Evolutionary conservation across 2,329 filamentous ascomycete genomes (phyloP), one percentile per base, ranked within the genome.

Genomic region (Sarocladium oryzae): DNA sequence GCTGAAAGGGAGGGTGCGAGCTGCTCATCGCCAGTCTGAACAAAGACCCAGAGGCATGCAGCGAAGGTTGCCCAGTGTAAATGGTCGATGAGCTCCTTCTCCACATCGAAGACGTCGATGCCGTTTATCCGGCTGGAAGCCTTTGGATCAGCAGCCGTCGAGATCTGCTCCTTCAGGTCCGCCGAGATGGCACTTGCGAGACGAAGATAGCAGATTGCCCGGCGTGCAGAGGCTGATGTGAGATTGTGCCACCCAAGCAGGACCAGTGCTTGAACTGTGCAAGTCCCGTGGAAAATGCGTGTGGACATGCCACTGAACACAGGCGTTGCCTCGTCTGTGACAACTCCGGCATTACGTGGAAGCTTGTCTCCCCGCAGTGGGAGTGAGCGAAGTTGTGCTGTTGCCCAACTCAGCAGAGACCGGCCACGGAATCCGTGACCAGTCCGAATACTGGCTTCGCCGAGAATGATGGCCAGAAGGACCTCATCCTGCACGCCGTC

Each of bases 51-150:
- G 7, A 70, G 59, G 28, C 61, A 65, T n/a, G 69, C 58, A 1
- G 67, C 62, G 51, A 66, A 67, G 1, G 66, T 66, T 3, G 66
- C 61, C 69, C 69, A 72, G 59, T 68, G 69, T 5, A 71, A 56
- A 55, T 68, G 68, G 21, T 65, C 60, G 3, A 66, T 58, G 15
- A 71, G 51, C 53, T 72, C 69, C 52, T 64, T 66, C 53, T 72
- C 69, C 7, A 72, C 65, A 40, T 66, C 63, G 41, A 62, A 64
- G 2, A 71, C 63, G 35, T 70, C 67, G 40, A 72, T 63, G 9
- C 69, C 69, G 21, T 72, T 72, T 55, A 72, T 69, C 28, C 66
- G 63, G 33, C 66, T 68, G 1, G 64, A 63, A 10, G 58, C 58
- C 23, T 61, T 56, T 4, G 63, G 58, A 2, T 58, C 61, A 16